A percentile compares a stretch with the other conserved stretches of the same genome.
Conservation (phyloP, 441 rosid genomes). For the Bruguiera hainesii region DNA sequence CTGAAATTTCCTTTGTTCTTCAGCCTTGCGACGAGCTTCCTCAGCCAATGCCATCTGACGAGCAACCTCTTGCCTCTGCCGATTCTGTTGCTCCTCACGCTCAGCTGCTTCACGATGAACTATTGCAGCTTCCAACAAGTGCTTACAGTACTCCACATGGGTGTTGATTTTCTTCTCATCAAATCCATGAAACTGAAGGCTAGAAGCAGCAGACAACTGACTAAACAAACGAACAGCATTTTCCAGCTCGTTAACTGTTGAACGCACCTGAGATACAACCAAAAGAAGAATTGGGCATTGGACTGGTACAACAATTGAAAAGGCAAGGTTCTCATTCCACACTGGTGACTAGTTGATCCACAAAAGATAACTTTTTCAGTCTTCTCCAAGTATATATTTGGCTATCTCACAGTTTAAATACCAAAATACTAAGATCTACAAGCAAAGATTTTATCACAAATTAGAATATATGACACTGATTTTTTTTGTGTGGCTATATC, state of each 20-base stretch:
- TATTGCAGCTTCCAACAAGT: conserved; percentile 89
- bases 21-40: conserved; percentile 98
- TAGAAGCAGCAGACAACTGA: conserved; percentile 91
- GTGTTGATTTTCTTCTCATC: conserved; percentile 97
- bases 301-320: conserved; percentile 11
- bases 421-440: background rate
- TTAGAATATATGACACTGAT: background rate
- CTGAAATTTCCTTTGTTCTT: conserved; percentile 95
- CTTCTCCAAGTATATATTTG: no score
- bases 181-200: conserved; percentile 92
- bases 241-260: conserved; percentile 92
- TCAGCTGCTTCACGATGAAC: conserved; percentile 97
- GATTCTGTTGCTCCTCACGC: conserved; percentile 90
- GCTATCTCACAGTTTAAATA: background rate
- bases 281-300: conserved; percentile 21
- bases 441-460: background rate
- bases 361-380: no score
- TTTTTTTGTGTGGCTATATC: background rate
- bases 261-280: conserved; percentile 63
- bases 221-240: conserved; percentile 93
- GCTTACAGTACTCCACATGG: conserved; percentile 97
- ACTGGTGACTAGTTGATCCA: no score
- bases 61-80: conserved; percentile 93
- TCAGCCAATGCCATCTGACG: conserved; percentile 98
- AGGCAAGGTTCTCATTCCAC: background rate